Evolutionary conservation across 2,329 filamentous ascomycete genomes (phyloP), one percentile per base, ranked within the genome.

Genomic region (Pezicula neosporulosa): DNA sequence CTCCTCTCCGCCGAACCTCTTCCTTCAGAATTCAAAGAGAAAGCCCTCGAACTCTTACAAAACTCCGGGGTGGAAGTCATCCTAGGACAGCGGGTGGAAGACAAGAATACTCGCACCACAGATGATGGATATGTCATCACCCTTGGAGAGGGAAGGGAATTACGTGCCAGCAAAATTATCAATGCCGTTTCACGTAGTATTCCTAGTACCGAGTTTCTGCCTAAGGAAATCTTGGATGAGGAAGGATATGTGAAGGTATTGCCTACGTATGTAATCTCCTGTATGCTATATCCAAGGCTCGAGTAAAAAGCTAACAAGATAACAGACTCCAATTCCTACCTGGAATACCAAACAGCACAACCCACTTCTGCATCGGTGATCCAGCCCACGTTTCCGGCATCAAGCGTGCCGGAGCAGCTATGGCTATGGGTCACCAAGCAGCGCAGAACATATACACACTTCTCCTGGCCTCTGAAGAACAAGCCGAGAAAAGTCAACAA

Each of bases 361-460:
- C 70, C 19, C 87, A 91, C 66, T 86, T 86, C 60, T 86, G 83
- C 13, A 75, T 82, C 27, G 88, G 88, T 16, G 88, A 92, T 63
- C 72, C 87, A 12, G 79, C 79, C 33, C 72, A 74, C 45, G 90
- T 87, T 87, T 79, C 84, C 0, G 87, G 86, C 42, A 90, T 92
- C 71, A 90, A 90, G 74, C 85, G 88, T 44, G 88, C 85, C 60
- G 87, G 87, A 19, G 80, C 76, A n/a, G 87, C 88, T 33, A 89
- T 90, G 78, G 81, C 87, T 63, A 83, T 85, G 73, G 88, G 87
- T 35, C 81, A 83, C 62, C 76, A 78, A 56, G 79, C 80, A 5
- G 86, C 81, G 7, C 69, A 77, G 49, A 91, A 90, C 64, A 77
- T 86, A 49, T 78, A 87, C 69, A 79, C 85, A 67, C 70, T 75